Evolutionary conservation across 2,329 filamentous ascomycete species (phyloP), one percentile per base, ranked within the genome.

Genomic region (Albophoma yamanashiensis): DNA sequence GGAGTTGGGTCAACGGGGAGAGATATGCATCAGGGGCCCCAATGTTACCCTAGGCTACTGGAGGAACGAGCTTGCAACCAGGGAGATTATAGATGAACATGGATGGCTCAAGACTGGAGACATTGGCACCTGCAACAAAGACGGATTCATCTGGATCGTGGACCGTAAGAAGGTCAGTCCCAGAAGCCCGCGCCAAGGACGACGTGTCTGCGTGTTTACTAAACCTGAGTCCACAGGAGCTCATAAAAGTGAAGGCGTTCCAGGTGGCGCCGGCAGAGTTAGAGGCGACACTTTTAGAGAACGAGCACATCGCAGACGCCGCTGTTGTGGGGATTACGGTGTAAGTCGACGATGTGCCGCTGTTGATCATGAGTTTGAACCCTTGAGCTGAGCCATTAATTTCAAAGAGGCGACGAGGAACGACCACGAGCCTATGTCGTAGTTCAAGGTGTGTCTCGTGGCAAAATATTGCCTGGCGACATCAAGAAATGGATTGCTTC

Each of bases 401-500:
- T 20, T 15, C 27, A 52, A 20, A 34, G 47, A 27, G 15, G 27
- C 15, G 47, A 34, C 7, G 20, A 34, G 4, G 47, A 52, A 4
- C 20, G 47, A 27, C 47, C 47, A 9, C 6, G 47, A 34, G 47
- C 47, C 5, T 52, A 52, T 15, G 47, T 34, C 17, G 47, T 52
- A 34, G 11, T 52, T n/a, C 47, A 52, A 34, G 14, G 34, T 3
- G 25, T 8, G 12, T 52, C 47, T 12, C 47, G 9, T 4, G 47
- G 47, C 17, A 52, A 12, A 12, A 17, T 34, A 9, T 52, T 8
- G 27, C 27, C 47, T 8, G 27, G 17, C 22, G 17, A 52, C 8
- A 52, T 34, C 17, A 52, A 52, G 8, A 17, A 59, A 25, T 78
- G 72, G 69, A 75, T 82, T 64, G 74, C 76, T 56, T 58, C 69